Evolutionary conservation across 2,329 filamentous ascomycete species (phyloP), one percentile per base, ranked within the genome.

Genomic region (Cephalotrichum gorgonifer): DNA sequence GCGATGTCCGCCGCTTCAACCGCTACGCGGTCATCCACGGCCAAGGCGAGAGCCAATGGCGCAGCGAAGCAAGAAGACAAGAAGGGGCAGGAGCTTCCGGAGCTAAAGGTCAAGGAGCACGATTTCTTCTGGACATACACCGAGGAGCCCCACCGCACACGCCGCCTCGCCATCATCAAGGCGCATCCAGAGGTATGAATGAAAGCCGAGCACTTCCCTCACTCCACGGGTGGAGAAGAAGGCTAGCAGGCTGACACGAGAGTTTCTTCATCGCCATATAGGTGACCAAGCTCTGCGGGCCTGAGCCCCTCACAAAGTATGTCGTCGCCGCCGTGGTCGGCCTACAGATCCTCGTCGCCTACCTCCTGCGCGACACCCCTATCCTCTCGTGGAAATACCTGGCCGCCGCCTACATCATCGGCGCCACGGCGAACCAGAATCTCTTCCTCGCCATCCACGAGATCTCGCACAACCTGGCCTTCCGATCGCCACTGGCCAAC

Each of bases 41-140:
- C 30, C 26, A 48, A 48, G 38, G 27, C 46, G n/a, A 17, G 38
- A 23, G 38, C n/a, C 20, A 43, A 48, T 48, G 46, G 35, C 20
- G 42, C 46, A 22, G 41, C 41, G 14, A 44, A 44, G 47, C 28
- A 43, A 23, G 28, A 49, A 5, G 28, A 52, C 25, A 44, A 50
- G 20, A 46, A 52, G 17, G n/a, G n/a, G n/a, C n/a, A n/a, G n/a
- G n/a, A n/a, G n/a, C n/a, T n/a, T n/a, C n/a, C n/a, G n/a, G 48
- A 50, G 17, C 48, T 53, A 20, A 52, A 54, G 46, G 48, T 48
- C 50, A 52, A 53, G 48, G 52, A 69, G 50, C 61, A 66, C 48
- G 66, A 76, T 64, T 97, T 97, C 75, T 95, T 95, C 72, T 97
- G 94, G 93, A 95, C 93, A 38, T 97, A 98, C 64, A 96, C 93